Percentiles rank a stretch among this genome's conserved stretches.
These are phyloP conservation scores for Steccherinum ochraceum DNA, from an alignment of 768 basidiomycete species.

Conservation along the genomic window DNA sequence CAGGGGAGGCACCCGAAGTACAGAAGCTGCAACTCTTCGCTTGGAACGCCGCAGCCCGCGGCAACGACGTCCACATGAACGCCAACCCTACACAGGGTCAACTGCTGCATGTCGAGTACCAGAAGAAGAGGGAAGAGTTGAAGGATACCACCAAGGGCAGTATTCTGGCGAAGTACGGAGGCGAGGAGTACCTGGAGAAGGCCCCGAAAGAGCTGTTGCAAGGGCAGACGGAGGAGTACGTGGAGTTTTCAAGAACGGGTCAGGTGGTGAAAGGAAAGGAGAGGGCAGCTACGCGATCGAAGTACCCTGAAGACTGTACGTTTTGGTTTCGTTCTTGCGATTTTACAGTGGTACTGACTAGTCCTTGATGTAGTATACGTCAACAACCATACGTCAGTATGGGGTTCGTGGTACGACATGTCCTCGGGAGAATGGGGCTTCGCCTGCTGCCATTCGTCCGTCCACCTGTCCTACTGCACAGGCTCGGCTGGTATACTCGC, in stretches of 20 bases:
- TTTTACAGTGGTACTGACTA: conserved; percentile 5
- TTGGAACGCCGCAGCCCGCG: conserved; percentile 90
- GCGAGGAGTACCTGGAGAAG: conserved; percentile 83
- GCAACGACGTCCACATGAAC: conserved; percentile 92
- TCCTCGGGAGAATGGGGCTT: conserved; percentile 81
- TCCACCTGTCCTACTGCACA: conserved; percentile 88
- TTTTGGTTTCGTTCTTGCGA: conserved; percentile 11
- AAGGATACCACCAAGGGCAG: conserved; percentile 86
- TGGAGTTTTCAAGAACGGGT: conserved; percentile 92
- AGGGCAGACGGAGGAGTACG: conserved; percentile 95
- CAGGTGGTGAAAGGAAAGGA: conserved; percentile 90
- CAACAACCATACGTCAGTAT: conserved; percentile 94
- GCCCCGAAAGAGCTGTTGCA: conserved; percentile 90
- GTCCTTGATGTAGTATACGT: conserved; percentile 63
- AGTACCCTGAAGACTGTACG: conserved; percentile 95
- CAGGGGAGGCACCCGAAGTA: conserved; percentile 90
- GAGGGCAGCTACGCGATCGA: conserved; percentile 78
- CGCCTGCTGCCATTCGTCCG: conserved; percentile 84
- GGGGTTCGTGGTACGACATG: conserved; percentile 92
- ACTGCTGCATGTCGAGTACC: conserved; percentile 85
- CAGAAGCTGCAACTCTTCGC: conserved; percentile 94
- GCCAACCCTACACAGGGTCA: conserved; percentile 96
- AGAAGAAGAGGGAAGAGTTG: conserved; percentile 85
- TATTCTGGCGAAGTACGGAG: conserved; percentile 90
- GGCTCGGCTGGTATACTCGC: conserved; percentile 82